Percentiles rank a stretch among this genome's conserved stretches.
Conservation (phyloP, 2,329 filamentous ascomycete genomes). For the Xylaria sp. region DNA sequence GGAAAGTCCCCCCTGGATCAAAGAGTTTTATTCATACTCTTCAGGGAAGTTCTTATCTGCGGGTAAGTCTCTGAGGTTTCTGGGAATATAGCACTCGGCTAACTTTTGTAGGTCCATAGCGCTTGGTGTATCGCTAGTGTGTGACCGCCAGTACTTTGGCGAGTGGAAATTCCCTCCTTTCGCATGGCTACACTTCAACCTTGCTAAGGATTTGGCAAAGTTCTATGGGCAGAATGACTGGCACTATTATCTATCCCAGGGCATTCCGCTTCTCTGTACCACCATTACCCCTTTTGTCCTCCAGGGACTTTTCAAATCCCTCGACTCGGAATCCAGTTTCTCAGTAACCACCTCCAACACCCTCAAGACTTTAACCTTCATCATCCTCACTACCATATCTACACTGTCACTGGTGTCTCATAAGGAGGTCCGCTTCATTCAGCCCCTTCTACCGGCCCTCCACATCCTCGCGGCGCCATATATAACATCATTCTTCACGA, state of each 20-base stretch:
- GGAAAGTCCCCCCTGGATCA: constrained; percentile 56
- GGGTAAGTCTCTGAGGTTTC: constrained; percentile 53
- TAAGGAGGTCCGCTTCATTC: constrained; percentile 98
- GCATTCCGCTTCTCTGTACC: constrained; percentile 85
- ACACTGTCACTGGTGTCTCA: constrained; percentile 84
- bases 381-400: constrained; percentile 68
- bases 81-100: constrained; percentile 2
- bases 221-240: constrained; percentile 93
- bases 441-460: constrained; percentile 87
- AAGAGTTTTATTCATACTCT: constrained; percentile 62
- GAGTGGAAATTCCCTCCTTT: constrained; percentile 89
- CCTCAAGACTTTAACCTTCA: constrained; percentile 66
- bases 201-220: constrained; percentile 84
- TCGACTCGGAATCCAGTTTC: constrained; percentile 52
- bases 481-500: constrained; percentile 72
- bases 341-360: constrained; percentile 55
- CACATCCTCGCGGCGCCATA: constrained; percentile 81
- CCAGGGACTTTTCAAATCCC: constrained; percentile 68
- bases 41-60: constrained; percentile 73
- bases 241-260: constrained; percentile 95
- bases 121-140: constrained; percentile 70
- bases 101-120: constrained; percentile 57
- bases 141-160: constrained; percentile 84
- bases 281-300: constrained; percentile 83
- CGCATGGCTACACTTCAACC: constrained; percentile 90